phyloP scores from a whole-genome alignment of 441 rosid species.

The Gossypium davidsonii region DNA sequence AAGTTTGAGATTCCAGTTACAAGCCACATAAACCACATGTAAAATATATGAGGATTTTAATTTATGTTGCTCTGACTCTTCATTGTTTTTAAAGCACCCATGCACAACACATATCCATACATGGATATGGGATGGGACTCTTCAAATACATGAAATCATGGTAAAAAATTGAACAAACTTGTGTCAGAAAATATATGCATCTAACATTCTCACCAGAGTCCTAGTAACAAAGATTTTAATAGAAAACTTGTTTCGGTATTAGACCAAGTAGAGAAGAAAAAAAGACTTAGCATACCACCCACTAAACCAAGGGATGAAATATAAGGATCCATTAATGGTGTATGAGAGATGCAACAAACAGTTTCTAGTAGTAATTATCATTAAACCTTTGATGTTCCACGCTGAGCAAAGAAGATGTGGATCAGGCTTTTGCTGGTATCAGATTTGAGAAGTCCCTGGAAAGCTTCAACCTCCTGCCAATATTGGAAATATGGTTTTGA shows the following conservation, averaged over 20 bases:
- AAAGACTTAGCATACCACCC: background rate
- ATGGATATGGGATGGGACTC: background rate
- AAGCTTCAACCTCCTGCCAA: constrained; percentile 71
- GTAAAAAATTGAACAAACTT: background rate
- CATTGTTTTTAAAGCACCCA: background rate
- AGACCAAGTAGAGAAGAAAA: background rate
- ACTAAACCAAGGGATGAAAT: background rate
- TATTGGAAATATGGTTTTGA: constrained; percentile 14
- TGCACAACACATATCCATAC: background rate
- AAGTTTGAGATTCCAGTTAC: background rate
- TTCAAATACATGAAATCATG: background rate
- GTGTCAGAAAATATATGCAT: background rate
- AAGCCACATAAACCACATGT: background rate
- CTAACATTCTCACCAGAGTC: background rate
- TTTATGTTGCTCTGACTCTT: background rate
- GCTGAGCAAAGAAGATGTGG: constrained; percentile 83
- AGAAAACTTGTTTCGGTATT: background rate
- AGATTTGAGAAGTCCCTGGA: constrained; percentile 46
- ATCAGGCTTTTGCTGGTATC: constrained; percentile 85
- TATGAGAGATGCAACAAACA: background rate
- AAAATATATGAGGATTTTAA: background rate
- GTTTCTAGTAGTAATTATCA: constrained; percentile 3
- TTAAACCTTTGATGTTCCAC: constrained; percentile 81
- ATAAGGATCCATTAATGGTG: background rate
- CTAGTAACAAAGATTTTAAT: background rate